Base-by-base conservation (phyloP, 805 yeast genomes). In the Candida odintsovae region DNA sequence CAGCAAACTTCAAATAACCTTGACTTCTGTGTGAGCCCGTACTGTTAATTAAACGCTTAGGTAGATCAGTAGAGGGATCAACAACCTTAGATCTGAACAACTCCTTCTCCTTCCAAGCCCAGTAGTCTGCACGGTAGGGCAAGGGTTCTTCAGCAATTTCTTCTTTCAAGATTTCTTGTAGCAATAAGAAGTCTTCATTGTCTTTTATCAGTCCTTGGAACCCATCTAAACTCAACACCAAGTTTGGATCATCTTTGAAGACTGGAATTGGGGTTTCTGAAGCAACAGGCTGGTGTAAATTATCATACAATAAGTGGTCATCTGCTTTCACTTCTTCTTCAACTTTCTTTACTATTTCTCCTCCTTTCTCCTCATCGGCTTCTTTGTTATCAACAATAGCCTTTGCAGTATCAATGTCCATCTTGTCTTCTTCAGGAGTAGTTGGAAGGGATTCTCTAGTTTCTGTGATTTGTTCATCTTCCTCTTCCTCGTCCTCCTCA, bases 1-100 rank as follows among this genome's bases (percentile, higher is more conserved):
- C 96, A 0, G 84, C 76, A 35, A 88, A 80, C 61, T 85, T 86
- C 40, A 67, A 64, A 60, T 82, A 87, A 0, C 96, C 95, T 47
- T 83, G 80, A 33, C 90, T 80, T 56, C 78, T 76, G 57, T 84
- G 84, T 2, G 86, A 73, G 1, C 90, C 87, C 0, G 83, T 67
- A 0, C 52, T 46, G 44, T 76, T 77, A 38, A 68, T 71, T 38
- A 76, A 55, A 1, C 43, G 42, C 1, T 41, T 16, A 1, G 63
- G 52, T 25, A 61, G 61, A 1, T 46, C 45, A 5, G 41, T 38
- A 22, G 58, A 50, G 4, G 58, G 46, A 16, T 64, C 68, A 39
- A 62, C 62, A 10, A 56, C 49, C 22, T 63, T 45, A 2, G 49
- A 21, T 12, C 48, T 52, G 33, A 52, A 59, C 31, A 60, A 66